These are phyloP conservation scores for Blumeria hordei DNA, from an alignment of 2,329 filamentous ascomycete genomes.

Conservation along the genomic window DNA sequence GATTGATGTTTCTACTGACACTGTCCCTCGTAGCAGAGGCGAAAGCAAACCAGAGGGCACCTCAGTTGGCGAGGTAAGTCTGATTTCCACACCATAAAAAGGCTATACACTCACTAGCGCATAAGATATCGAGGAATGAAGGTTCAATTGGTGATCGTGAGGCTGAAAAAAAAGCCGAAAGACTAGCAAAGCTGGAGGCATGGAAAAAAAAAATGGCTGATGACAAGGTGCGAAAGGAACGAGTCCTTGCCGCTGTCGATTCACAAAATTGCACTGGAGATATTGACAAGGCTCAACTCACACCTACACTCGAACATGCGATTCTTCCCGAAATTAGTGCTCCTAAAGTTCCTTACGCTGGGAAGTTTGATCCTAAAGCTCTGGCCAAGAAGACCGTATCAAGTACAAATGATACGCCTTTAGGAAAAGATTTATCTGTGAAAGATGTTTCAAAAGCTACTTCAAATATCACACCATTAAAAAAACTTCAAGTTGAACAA, in stretches of 20 bases:
- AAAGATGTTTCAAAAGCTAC: conserved; percentile 22
- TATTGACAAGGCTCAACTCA: conserved; percentile 42
- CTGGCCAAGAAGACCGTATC: conserved; percentile 57
- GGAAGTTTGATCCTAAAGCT: conserved; percentile 71
- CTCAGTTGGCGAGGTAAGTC: conserved; percentile 33
- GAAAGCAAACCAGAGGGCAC: conserved; percentile 30
- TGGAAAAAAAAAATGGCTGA: conserved; percentile 79
- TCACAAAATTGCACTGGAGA: conserved; percentile 44
- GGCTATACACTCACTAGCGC: too few species aligned
- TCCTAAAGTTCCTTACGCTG: conserved; percentile 36
- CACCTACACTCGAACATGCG: conserved; percentile 18
- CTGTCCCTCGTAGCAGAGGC: conserved; percentile 38
- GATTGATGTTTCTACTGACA: conserved; percentile 49
- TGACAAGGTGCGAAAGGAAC: conserved; percentile 47
- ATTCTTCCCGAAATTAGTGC: conserved; percentile 23
- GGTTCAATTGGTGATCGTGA: conserved; percentile 30
- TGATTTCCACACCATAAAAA: neutral
- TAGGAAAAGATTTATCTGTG: conserved; percentile 29
- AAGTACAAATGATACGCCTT: conserved; percentile 26
- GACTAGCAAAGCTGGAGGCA: conserved; percentile 59
- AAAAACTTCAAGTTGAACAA: conserved; percentile 20
- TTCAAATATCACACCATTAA: conserved; percentile 18
- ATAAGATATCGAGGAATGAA: neutral
- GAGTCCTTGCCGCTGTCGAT: conserved; percentile 38
- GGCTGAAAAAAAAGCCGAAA: conserved; percentile 55